A percentile compares a stretch with the other conserved stretches of the same genome.
Evolutionary conservation across 1,284 basidiomycete species (phyloP).

Genomic region (Apiotrichum veenhuisii): DNA sequence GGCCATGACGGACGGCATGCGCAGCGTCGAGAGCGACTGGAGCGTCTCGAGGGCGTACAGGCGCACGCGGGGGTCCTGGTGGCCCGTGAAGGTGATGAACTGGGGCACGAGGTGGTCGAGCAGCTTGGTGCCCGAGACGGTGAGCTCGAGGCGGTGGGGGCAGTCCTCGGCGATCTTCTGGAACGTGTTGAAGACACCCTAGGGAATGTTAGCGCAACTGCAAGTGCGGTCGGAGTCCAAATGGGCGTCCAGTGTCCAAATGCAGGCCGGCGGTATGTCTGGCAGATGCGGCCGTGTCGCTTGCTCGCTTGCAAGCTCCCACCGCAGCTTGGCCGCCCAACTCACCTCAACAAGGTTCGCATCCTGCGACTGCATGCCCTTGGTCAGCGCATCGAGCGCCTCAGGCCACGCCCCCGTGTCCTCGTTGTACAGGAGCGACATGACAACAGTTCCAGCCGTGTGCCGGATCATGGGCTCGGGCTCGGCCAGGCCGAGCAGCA

Average conservation of each 20-base stretch:
- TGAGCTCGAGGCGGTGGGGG: conserved; percentile 88
- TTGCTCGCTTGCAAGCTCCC: too few species aligned
- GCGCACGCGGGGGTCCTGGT: conserved; percentile 69
- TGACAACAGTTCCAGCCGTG: conserved; percentile 85
- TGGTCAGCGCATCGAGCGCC: conserved; percentile 76
- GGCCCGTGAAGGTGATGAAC: conserved; percentile 80
- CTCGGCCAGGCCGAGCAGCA: conserved; percentile 77
- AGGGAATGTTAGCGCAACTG: conserved; percentile 5
- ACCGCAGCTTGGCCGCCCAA: too few species aligned
- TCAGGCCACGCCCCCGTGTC: conserved; percentile 90
- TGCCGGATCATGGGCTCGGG: conserved; percentile 78
- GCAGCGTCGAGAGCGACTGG: conserved; percentile 85
- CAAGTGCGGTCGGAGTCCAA: too few species aligned
- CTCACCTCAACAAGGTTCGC: conserved; percentile 77
- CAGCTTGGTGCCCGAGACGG: conserved; percentile 74
- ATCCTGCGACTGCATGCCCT: conserved; percentile 69
- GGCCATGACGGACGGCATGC: conserved; percentile 73
- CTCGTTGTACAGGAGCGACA: conserved; percentile 75
- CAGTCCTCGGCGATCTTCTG: conserved; percentile 97
- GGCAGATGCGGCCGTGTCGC: too few species aligned
- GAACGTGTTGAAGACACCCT: conserved; percentile 92
- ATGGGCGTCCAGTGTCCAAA: too few species aligned
- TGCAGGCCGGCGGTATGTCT: too few species aligned
- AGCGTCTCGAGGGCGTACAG: conserved; percentile 90
- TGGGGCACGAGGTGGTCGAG: conserved; percentile 94